A percentile compares a stretch with the other conserved stretches of the same genome.
These are phyloP conservation scores for Plasmodium billcollinsi DNA, from an alignment of 169 alveolate species.

Conservation along the genomic window DNA sequence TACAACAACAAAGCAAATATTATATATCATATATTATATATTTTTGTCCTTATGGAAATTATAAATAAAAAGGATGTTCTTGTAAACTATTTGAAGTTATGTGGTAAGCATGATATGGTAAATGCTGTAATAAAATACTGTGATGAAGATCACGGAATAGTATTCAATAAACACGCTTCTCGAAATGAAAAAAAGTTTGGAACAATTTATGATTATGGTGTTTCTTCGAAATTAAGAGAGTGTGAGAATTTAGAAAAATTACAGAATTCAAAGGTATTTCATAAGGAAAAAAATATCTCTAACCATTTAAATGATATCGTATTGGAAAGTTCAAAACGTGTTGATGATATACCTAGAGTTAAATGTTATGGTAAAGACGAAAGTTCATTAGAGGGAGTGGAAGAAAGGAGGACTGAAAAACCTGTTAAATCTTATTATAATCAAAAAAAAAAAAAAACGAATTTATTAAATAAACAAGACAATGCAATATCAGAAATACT, in stretches of 20 bases:
- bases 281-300: constrained; percentile 3
- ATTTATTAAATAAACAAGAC: background rate
- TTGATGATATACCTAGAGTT: constrained; percentile 10
- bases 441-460: constrained; percentile 1
- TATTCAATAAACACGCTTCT: constrained; percentile 69
- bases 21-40: background rate
- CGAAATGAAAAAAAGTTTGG: constrained; percentile 60
- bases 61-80: constrained; percentile 51
- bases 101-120: constrained; percentile 69
- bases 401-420: constrained; percentile 8
- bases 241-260: constrained; percentile 9
- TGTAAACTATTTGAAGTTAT: constrained; percentile 45
- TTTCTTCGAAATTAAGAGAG: constrained; percentile 27
- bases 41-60: constrained; percentile 26
- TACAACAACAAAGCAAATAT: background rate
- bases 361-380: constrained; percentile 38
- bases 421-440: background rate
- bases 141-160: constrained; percentile 74
- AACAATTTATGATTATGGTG: constrained; percentile 39
- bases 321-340: background rate
- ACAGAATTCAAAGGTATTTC: constrained; percentile 13
- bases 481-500: constrained; percentile 42
- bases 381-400: constrained; percentile 19
- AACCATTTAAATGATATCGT: no score
- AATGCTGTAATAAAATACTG: constrained; percentile 49